These are phyloP conservation scores for Pleurozium schreberi DNA, from an alignment of 225 moss, liverwort and hornwort species.

Conservation along the genomic window DNA sequence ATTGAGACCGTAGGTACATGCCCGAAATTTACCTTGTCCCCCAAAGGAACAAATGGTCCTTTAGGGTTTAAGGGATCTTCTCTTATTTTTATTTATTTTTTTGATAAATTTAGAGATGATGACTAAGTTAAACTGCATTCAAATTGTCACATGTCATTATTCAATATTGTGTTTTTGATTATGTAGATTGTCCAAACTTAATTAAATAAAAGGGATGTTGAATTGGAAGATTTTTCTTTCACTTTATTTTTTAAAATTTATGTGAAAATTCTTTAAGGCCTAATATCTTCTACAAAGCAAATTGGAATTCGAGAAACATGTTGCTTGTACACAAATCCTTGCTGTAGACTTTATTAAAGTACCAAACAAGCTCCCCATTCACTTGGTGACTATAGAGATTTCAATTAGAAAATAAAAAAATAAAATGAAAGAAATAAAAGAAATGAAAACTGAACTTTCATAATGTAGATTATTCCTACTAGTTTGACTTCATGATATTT, in stretches of 20 bases:
- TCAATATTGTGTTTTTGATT: neutral
- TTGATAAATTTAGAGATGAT: neutral
- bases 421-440: rapidly evolving
- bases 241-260: neutral
- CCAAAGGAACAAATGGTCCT: too few relatives aligned
- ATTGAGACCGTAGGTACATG: too few relatives aligned
- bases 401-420: neutral
- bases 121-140: neutral
- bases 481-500: neutral
- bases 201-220: neutral
- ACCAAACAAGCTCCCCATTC: neutral
- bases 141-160: neutral
- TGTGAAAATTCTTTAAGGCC: neutral
- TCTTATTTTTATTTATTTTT: neutral
- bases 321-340: neutral
- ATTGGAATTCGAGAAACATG: neutral
- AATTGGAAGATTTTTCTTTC: neutral
- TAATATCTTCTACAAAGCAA: rapidly evolving
- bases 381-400: rapidly evolving
- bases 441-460: neutral
- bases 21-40: too few relatives aligned
- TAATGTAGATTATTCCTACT: neutral
- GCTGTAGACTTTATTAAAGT: rapidly evolving
- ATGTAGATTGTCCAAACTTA: neutral
- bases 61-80: too few relatives aligned